Percentiles rank a stretch among this genome's conserved stretches.
Evolutionary conservation across 2,329 filamentous ascomycete species (phyloP).

Genomic region (Apiospora hydei): DNA sequence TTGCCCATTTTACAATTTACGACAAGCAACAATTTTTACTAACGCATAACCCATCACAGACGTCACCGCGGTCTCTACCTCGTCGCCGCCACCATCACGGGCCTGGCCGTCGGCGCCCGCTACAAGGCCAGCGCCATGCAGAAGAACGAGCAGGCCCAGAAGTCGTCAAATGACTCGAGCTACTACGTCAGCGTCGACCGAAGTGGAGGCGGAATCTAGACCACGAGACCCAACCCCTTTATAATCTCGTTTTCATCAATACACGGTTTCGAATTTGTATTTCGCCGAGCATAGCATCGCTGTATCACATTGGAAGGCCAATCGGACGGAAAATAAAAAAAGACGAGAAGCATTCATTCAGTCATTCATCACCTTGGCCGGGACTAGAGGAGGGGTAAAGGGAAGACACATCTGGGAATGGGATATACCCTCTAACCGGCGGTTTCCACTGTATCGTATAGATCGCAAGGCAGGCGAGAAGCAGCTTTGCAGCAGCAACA

Average conservation of each 20-base stretch:
- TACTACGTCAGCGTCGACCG: constrained; percentile 60
- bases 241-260: too few species aligned
- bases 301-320: background rate
- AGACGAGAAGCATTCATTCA: background rate
- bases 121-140: constrained; percentile 47
- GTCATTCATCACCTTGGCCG: background rate
- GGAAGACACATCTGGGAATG: background rate
- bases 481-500: background rate
- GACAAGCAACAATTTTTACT: background rate
- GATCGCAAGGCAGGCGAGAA: background rate
- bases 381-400: background rate
- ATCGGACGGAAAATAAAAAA: background rate
- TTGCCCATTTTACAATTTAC: background rate
- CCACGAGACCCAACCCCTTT: too few species aligned
- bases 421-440: background rate
- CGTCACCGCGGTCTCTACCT: constrained; percentile 48
- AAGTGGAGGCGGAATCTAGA: constrained; percentile 49
- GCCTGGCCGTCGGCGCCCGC: constrained; percentile 40
- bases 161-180: constrained; percentile 45
- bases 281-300: background rate
- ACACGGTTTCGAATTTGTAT: background rate
- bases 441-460: background rate
- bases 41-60: constrained; percentile 32
- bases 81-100: constrained; percentile 42
- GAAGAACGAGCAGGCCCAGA: constrained; percentile 53